Base-by-base conservation (phyloP, 495 filamentous ascomycete genomes). In the Delitschia confertaspora region DNA sequence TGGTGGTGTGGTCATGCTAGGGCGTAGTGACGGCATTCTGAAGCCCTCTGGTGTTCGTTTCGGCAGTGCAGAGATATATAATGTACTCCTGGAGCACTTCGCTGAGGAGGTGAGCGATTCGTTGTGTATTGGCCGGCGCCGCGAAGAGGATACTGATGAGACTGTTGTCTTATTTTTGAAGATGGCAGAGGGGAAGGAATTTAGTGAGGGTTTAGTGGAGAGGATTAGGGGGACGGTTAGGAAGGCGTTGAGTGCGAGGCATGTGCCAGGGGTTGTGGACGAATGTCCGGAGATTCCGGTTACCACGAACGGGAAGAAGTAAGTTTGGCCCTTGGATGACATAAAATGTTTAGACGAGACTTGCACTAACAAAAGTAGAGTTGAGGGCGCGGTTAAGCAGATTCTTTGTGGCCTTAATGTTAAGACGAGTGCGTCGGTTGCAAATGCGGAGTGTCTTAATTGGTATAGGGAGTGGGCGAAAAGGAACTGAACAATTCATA, bases 261-360 rank as follows among this genome's bases (percentile, higher is more conserved):
- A 95, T 68, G 84, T 94, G 6, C 88, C 88, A 4, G 79, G 75
- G 0, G 64, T 88, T n/a, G 69, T 93, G 31, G 84, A 85, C 47
- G 76, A 79, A 57, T 83, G 79, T 38, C 74, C 71, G 0, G 85
- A 89, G 34, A 86, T 95, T 33, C 88, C 88, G 1, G 78, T 86
- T 53, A 95, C 88, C 21, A 79, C 76, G 0, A 95, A 95, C 57
- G 88, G 88, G 30, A 95, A 95, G 69, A 95, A 94, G 72, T 75
- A 62, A 45, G 72, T 67, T 30, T 18, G 39, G 6, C 3, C 21
- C 10, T 24, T 26, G 10, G 11, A 34, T 38, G 9, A 8, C 7
- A 11, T 3, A 9, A 16, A 20, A 51, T 38, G 31, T n/a, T n/a
- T n/a, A n/a, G n/a, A n/a, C 26, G 22, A 19, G 14, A 23, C 25